Percentiles rank a stretch among this genome's conserved stretches.
phyloP scores from a whole-genome alignment of 164 flowering plant species.

The Platanus orientalis region DNA sequence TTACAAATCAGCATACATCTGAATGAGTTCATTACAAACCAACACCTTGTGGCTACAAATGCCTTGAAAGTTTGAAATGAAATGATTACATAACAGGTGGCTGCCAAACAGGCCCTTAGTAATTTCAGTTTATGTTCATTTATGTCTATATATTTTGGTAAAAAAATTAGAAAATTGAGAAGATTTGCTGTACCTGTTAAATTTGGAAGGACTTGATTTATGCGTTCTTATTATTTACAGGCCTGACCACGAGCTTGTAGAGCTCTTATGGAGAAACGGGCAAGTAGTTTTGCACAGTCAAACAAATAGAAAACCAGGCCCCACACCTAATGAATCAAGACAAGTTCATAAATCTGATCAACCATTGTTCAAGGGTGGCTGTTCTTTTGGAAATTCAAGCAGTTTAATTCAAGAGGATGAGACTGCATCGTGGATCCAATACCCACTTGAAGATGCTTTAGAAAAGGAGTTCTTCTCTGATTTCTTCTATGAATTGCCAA shows the following conservation, averaged over 20 bases:
- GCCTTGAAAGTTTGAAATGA: too few relatives aligned
- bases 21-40: too few relatives aligned
- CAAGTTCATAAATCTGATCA: slow-evolving; percentile 31
- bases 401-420: slow-evolving; percentile 44
- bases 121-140: too few relatives aligned
- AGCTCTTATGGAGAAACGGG: slow-evolving; percentile 66
- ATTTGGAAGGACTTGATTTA: neutral
- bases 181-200: neutral
- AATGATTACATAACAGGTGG: too few relatives aligned
- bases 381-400: slow-evolving; percentile 25
- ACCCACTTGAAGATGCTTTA: slow-evolving; percentile 43
- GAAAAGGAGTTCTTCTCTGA: slow-evolving; percentile 47
- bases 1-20: too few relatives aligned
- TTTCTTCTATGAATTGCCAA: slow-evolving; percentile 36
- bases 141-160: neutral
- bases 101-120: too few relatives aligned
- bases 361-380: slow-evolving; percentile 13
- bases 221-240: slow-evolving; percentile 23
- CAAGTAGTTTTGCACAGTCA: slow-evolving; percentile 60
- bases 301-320: slow-evolving; percentile 30
- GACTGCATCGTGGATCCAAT: slow-evolving; percentile 50
- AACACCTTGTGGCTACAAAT: too few relatives aligned
- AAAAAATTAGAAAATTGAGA: neutral
- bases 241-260: slow-evolving; percentile 45
- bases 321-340: slow-evolving; percentile 22